A percentile compares a stretch with the other conserved stretches of the same genome.
phyloP scores from a whole-genome alignment of 2,329 filamentous ascomycete genomes.

The Chrysosphaeria jannelii region DNA sequence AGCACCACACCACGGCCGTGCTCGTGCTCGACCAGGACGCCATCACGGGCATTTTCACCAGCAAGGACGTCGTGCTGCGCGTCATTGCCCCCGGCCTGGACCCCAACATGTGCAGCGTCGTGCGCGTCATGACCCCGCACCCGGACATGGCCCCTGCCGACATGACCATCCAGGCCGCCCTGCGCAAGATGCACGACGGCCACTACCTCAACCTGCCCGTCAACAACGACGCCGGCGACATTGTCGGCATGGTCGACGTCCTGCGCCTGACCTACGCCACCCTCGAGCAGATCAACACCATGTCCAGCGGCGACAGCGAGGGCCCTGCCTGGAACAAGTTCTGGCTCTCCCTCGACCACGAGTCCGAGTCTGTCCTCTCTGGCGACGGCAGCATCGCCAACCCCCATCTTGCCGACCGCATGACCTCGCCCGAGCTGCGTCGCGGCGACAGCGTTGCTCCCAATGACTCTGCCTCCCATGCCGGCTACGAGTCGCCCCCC shows the following conservation, averaged over 20 bases:
- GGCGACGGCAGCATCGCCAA: constrained; percentile 57
- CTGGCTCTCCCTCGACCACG: constrained; percentile 85
- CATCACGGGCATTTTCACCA: constrained; percentile 97
- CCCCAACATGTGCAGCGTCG: constrained; percentile 81
- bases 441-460: constrained; percentile 74
- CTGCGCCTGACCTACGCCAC: constrained; percentile 95
- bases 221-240: constrained; percentile 92
- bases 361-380: constrained; percentile 88
- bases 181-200: constrained; percentile 98
- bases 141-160: constrained; percentile 96
- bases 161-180: constrained; percentile 94
- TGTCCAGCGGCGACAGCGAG: constrained; percentile 65
- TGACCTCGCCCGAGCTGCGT: constrained; percentile 42
- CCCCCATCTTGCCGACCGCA: constrained; percentile 31
- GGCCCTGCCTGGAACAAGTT: constrained; percentile 99
- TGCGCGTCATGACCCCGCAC: constrained; percentile 96
- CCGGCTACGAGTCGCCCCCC: constrained; percentile 49
- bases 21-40: constrained; percentile 88
- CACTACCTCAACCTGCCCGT: constrained; percentile 95
- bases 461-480: constrained; percentile 81
- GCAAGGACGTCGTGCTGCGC: constrained; percentile 92
- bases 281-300: constrained; percentile 89
- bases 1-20: constrained; percentile 91
- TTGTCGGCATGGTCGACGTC: constrained; percentile 98
- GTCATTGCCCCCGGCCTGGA: constrained; percentile 93